Evolutionary conservation across 441 rosid species (phyloP).

Genomic region (Jatropha multifida): DNA sequence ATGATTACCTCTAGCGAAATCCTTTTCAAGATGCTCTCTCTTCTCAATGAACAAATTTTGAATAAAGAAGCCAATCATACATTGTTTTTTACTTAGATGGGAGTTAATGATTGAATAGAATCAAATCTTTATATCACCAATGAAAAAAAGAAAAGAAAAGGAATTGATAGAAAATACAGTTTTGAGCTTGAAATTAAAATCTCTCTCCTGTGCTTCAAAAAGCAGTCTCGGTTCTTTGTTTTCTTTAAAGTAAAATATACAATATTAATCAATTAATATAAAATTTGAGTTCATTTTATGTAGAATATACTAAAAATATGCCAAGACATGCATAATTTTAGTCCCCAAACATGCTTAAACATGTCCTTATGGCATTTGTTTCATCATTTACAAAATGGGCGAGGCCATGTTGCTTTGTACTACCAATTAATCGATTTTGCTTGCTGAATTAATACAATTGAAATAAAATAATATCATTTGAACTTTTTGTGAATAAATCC

Average conservation of each 20-base stretch:
- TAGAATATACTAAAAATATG: not conserved
- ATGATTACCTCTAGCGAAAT: not conserved
- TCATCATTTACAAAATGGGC: not conserved
- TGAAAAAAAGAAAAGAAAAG: not conserved
- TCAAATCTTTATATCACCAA: too few species aligned
- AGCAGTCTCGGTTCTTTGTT: not conserved
- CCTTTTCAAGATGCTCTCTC: slow-evolving; percentile 18
- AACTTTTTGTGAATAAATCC: not conserved
- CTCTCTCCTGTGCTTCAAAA: not conserved
- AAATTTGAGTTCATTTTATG: not conserved
- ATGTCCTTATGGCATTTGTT: not conserved
- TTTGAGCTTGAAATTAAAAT: not conserved
- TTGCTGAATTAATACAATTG: not conserved
- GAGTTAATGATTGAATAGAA: too few species aligned
- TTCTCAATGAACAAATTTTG: not conserved
- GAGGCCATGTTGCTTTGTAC: not conserved
- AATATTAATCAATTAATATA: not conserved
- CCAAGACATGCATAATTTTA: not conserved
- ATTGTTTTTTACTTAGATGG: too few species aligned
- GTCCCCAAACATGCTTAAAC: not conserved
- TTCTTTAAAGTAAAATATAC: not conserved
- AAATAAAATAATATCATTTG: too few species aligned
- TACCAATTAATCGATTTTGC: not conserved
- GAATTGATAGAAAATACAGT: not conserved
- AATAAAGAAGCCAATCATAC: too few species aligned